These are phyloP conservation scores for Blastobotrys capitulatus DNA, from an alignment of 1,139 yeast genomes.

Conservation along the genomic window DNA sequence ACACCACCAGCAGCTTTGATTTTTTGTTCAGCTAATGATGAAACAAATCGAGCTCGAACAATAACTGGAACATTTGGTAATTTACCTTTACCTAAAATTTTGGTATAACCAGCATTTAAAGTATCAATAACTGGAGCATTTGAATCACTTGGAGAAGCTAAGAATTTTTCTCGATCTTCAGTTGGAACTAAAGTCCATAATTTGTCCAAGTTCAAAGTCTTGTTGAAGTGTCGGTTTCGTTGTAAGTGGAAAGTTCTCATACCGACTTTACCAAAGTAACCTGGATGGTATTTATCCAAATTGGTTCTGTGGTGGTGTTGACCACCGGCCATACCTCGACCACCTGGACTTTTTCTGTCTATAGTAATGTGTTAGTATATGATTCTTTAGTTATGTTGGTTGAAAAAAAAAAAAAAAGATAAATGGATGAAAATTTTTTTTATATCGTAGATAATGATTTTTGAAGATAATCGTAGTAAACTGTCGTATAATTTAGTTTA, in stretches of 20 bases:
- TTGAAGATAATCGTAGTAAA: too few relatives aligned
- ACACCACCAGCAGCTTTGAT: slow-evolving; percentile 99
- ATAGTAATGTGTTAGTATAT: not conserved
- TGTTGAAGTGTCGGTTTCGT: slow-evolving; percentile 95
- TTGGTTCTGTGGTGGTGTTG: slow-evolving; percentile 98
- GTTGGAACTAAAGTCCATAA: slow-evolving; percentile 96
- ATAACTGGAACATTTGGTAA: slow-evolving; percentile 97
- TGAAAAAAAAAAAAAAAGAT: not conserved
- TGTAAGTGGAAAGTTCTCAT: slow-evolving; percentile 99
- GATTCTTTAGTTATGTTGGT: not conserved
- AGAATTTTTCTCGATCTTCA: slow-evolving; percentile 93
- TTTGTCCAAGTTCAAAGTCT: slow-evolving; percentile 97
- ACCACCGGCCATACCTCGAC: slow-evolving; percentile 99
- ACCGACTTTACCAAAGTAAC: slow-evolving; percentile 99
- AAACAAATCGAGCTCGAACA: slow-evolving; percentile 98
- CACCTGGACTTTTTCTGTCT: slow-evolving; percentile 99
- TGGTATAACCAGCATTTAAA: slow-evolving; percentile 99
- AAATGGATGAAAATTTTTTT: not conserved
- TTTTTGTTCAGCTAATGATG: slow-evolving; percentile 99
- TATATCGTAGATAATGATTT: not conserved
- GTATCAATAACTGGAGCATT: slow-evolving; percentile 99
- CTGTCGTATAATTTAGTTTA: too few relatives aligned
- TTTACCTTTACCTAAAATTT: slow-evolving; percentile 99
- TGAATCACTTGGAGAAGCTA: slow-evolving; percentile 75
- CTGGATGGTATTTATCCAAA: slow-evolving; percentile 89